Percentiles rank a stretch among this genome's conserved stretches.
Conservation (phyloP, 2,329 filamentous ascomycete genomes). For the Corinectria fuckeliana region DNA sequence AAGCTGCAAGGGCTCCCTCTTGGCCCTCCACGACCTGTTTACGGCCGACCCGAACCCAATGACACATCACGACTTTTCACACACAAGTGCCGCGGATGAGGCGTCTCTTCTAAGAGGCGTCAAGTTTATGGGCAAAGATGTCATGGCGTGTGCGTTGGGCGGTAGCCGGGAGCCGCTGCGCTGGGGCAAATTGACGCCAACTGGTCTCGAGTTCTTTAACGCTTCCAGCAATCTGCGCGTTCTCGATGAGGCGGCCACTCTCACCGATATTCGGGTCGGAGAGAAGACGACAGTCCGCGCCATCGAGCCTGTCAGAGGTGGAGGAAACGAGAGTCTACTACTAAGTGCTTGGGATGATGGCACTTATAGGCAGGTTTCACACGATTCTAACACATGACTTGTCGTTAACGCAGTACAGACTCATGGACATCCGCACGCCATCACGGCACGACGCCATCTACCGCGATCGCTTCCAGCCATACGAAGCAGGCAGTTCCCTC, state of each 20-base stretch:
- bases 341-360: conserved; percentile 62
- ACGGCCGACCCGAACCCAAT: conserved; percentile 25
- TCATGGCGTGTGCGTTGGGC: conserved; percentile 54
- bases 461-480: conserved; percentile 59
- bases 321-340: conserved; percentile 49
- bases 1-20: conserved; percentile 39
- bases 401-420: conserved; percentile 34
- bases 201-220: conserved; percentile 49
- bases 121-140: conserved; percentile 55
- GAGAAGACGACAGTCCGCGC: conserved; percentile 52
- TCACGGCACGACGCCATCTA: conserved; percentile 56
- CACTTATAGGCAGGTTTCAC: conserved; percentile 46
- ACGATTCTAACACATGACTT: background rate
- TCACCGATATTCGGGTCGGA: conserved; percentile 36
- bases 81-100: conserved; percentile 25
- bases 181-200: conserved; percentile 53
- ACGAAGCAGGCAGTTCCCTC: conserved; percentile 53
- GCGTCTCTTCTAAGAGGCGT: conserved; percentile 40
- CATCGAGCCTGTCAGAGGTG: conserved; percentile 51
- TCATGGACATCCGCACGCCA: conserved; percentile 58
- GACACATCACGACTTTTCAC: conserved; percentile 37
- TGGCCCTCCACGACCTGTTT: conserved; percentile 41
- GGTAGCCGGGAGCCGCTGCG: conserved; percentile 52
- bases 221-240: conserved; percentile 42
- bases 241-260: conserved; percentile 21